Evolutionary conservation across 179 eudicot species (phyloP).

Genomic region (Actinidia polygama): DNA sequence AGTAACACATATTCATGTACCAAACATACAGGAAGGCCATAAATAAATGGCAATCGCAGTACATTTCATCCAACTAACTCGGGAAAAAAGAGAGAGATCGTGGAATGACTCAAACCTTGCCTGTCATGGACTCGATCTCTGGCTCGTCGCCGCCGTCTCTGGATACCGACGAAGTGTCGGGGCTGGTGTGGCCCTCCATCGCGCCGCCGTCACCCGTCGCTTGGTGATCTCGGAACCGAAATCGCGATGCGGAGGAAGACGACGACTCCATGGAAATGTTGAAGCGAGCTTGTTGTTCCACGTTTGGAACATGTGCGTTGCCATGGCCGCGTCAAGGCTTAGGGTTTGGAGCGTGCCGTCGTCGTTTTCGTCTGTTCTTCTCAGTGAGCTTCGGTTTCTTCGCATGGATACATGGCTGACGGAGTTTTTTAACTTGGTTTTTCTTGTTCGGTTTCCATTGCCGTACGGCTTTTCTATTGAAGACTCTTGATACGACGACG

Average conservation of each 20-base stretch:
- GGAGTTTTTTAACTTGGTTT: too few species aligned
- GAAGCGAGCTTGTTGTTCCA: background rate
- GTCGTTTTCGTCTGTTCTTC: slow-evolving; percentile 18
- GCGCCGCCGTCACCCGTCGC: slow-evolving; percentile 20
- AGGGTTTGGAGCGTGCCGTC: background rate
- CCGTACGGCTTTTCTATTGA: too few species aligned
- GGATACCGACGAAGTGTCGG: slow-evolving; percentile 20
- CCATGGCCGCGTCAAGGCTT: background rate
- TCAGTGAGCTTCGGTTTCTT: slow-evolving; percentile 22
- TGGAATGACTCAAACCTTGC: slow-evolving; percentile 23
- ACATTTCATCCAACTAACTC: background rate
- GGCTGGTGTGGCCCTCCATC: slow-evolving; percentile 17
- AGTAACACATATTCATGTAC: too few species aligned
- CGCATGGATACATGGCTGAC: background rate
- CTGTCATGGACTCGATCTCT: slow-evolving; percentile 45
- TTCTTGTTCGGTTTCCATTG: too few species aligned
- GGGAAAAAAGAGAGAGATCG: background rate
- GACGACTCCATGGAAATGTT: slow-evolving; percentile 23
- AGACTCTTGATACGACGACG: too few species aligned
- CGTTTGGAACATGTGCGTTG: background rate
- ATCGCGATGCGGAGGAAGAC: slow-evolving; percentile 27
- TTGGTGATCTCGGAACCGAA: slow-evolving; percentile 35
- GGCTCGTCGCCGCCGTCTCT: slow-evolving; percentile 28
- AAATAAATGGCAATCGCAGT: too few species aligned
- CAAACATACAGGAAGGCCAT: too few species aligned